These are phyloP conservation scores for Linum tenue DNA, from an alignment of 345 rosid species.

Conservation along the genomic window DNA sequence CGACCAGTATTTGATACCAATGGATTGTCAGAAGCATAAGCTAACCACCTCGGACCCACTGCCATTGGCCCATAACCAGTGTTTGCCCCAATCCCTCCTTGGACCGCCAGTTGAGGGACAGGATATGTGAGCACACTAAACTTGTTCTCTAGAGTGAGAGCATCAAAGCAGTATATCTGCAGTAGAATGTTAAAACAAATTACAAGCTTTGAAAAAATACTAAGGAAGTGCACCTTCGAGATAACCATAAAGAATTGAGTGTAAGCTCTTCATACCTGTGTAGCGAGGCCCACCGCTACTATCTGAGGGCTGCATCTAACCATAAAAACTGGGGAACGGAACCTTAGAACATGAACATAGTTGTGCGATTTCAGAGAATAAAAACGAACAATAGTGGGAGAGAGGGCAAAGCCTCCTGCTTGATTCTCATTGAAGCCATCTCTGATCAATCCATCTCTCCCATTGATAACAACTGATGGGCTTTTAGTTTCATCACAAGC, in stretches of 20 bases:
- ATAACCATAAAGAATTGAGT: not conserved
- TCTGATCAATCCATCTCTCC: constrained; percentile 53
- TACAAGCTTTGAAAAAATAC: not conserved
- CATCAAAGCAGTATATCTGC: constrained; percentile 97
- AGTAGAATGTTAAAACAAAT: constrained; percentile 9
- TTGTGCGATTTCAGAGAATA: constrained; percentile 80
- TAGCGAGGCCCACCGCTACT: constrained; percentile 82
- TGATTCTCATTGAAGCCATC: constrained; percentile 51
- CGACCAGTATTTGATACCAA: constrained; percentile 69
- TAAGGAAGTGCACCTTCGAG: not conserved
- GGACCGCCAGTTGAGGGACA: constrained; percentile 77
- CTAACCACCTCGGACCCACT: constrained; percentile 94
- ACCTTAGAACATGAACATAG: constrained; percentile 83
- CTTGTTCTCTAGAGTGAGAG: constrained; percentile 84
- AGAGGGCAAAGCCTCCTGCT: constrained; percentile 36
- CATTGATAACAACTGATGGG: constrained; percentile 26
- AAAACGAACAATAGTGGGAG: constrained; percentile 78
- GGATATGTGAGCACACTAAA: constrained; percentile 91
- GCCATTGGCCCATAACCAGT: constrained; percentile 97
- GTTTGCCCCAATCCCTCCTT: constrained; percentile 63
- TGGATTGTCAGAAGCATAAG: constrained; percentile 83
- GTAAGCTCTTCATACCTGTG: constrained; percentile 51
- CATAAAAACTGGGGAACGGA: constrained; percentile 84
- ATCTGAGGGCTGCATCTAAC: constrained; percentile 81
- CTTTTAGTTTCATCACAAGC: constrained; percentile 72